Evolutionary conservation across 257 asterid genomes (phyloP).

Genomic region (Gentiana straminea): DNA sequence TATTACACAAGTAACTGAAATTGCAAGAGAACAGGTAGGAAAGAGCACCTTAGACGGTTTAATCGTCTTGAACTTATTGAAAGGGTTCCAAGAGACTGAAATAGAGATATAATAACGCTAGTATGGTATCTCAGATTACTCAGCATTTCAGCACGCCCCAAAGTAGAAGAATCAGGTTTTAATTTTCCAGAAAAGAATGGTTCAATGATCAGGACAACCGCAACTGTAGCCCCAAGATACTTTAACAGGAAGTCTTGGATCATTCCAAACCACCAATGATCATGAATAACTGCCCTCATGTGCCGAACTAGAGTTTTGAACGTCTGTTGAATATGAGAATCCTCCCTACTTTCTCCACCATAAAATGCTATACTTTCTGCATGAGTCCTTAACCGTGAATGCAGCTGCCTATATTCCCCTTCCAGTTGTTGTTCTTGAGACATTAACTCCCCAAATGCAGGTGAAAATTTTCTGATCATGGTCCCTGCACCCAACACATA

Average conservation of each 20-base stretch:
- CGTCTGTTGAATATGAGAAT: constrained; percentile 79
- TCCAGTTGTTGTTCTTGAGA: constrained; percentile 93
- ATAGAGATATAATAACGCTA: constrained; percentile 86
- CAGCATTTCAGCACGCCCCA: constrained; percentile 99
- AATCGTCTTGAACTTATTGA: constrained; percentile 92
- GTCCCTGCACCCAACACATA: constrained; percentile 95
- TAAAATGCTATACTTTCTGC: constrained; percentile 98
- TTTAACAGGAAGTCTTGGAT: constrained; percentile 91
- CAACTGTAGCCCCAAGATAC: constrained; percentile 99
- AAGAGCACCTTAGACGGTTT: constrained; percentile 84
- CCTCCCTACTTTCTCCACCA: constrained; percentile 95
- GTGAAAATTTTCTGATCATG: constrained; percentile 73
- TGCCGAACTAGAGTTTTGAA: constrained; percentile 69
- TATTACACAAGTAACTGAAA: neutral
- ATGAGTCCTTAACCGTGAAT: constrained; percentile 93
- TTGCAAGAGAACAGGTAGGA: constrained; percentile 1
- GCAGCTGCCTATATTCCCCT: constrained; percentile 98
- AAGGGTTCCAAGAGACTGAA: constrained; percentile 94
- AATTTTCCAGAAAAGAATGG: constrained; percentile 92
- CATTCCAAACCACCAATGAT: constrained; percentile 99
- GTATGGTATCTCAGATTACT: constrained; percentile 99
- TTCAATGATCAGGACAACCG: constrained; percentile 93
- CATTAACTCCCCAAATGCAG: constrained; percentile 90
- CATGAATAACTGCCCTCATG: constrained; percentile 85
- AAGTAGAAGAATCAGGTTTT: constrained; percentile 85